phyloP scores from a whole-genome alignment of 495 filamentous ascomycete genomes.

The Pseudevernia furfuracea region DNA sequence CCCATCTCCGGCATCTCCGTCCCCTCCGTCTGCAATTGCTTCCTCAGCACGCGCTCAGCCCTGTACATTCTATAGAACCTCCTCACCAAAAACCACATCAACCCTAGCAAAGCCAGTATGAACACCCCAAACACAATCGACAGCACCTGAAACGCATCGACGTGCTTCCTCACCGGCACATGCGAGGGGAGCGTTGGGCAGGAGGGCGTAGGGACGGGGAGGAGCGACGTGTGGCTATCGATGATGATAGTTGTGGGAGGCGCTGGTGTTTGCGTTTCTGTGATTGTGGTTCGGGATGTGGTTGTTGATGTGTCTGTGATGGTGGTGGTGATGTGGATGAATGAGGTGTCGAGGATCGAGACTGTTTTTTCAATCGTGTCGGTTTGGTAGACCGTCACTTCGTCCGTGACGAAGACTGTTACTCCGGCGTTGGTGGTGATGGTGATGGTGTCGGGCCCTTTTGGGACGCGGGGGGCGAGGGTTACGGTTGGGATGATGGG shows the following conservation, averaged over 20 bases:
- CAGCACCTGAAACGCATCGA: not conserved
- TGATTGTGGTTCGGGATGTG: not conserved
- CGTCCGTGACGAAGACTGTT: not conserved
- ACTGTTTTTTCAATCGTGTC: not conserved
- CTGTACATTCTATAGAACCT: slow-evolving; percentile 5
- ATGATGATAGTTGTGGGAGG: not conserved
- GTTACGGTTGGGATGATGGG: not conserved
- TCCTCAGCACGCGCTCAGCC: slow-evolving; percentile 13
- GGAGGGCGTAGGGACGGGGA: not conserved
- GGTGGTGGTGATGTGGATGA: not conserved
- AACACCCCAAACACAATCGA: not conserved
- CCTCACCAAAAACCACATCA: not conserved
- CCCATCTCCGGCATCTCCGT: not conserved
- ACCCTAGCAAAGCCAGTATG: not conserved
- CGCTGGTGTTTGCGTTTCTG: not conserved
- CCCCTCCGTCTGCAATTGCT: slow-evolving; percentile 13
- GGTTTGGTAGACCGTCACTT: not conserved
- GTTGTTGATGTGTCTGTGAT: not conserved
- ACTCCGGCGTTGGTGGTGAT: not conserved
- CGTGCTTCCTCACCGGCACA: not conserved
- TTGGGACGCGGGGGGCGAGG: not conserved
- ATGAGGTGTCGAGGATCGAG: not conserved
- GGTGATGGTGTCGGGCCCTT: not conserved
- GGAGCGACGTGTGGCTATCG: no score
- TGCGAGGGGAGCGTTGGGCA: not conserved